Evolutionary conservation across 177 flowering plant genomes (phyloP), one percentile per base, ranked within the genome.

Genomic region (Vitis hybrid): DNA sequence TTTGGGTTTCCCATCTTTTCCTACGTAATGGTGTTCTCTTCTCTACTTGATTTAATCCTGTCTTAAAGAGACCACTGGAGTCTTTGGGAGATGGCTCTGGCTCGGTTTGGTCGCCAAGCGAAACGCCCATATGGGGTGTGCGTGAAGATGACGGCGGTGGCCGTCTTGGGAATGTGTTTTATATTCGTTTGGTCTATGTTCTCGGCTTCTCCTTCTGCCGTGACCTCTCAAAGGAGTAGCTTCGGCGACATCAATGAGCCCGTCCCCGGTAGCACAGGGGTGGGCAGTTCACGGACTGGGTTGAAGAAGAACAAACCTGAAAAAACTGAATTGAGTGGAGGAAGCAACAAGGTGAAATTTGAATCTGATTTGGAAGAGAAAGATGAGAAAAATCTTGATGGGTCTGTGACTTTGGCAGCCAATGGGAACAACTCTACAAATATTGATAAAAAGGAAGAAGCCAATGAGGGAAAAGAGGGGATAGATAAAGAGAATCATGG

Each of bases 131-230:
- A 70, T 81, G 94, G 99, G 63, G 69, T 95, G 51, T 88, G 86
- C 54, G 73, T 82, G 16, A 95, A 95, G 84, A 73, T 88, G 82
- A 76, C 89, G 9, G 86, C 88, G 18, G 91, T 85, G 5, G 88
- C 83, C 13, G 54, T 87, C 6, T 71, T 93, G 81, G 99, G 99
- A 74, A 79, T 95, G 18, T 86, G 96, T 68, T 93, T 90, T 60
- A 78, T 91, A 1, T 73, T 93, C 26, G 64, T 86, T 12, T 93
- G 94, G 97, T 88, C 90, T 54, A 60, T 85, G 51, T 87, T 90
- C 71, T 91, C 92, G 19, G 73, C 86, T 61, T 76, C 92, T 59
- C 78, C 90, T 10, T 48, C 83, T 56, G 78, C 88, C 5, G 74
- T 91, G 9, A 79, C 83, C 51, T 76, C 82, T 69, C 96, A 84